Base-by-base conservation (phyloP, 331 rosid genomes). In the Phaseolus coccineus region DNA sequence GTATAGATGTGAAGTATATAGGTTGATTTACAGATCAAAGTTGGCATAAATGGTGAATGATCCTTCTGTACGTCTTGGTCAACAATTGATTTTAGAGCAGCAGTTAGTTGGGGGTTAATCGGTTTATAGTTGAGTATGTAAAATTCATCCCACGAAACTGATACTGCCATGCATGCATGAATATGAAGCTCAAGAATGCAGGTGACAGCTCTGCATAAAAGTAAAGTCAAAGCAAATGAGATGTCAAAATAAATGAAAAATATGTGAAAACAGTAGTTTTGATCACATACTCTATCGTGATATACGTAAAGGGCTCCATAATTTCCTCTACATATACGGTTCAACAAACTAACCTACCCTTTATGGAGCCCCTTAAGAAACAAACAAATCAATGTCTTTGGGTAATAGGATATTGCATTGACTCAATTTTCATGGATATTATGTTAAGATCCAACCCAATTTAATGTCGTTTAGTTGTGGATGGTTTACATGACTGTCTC, bases 321-420 rank as follows among this genome's bases (percentile, higher is more conserved):
- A 55, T 55, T 53, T 55, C 11, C 13, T 55, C 31, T 22, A 19
- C 14, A 10, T 1, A 22, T 35, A 59, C 56, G 2, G 87, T 59
- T 86, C 80, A 82, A 73, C 88, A 82, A 82, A 77, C 84, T 16
- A 76, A 77, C 84, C 90, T 82, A 82, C 77, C 77, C 63, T 56
- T 35, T 56, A 77, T 50, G 33, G 77, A 55, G 35, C 59, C 69
- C 83, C 82, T 7, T 57, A 71, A 22, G 52, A 40, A 25, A 27
- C 0, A 40, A 16, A 25, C n/a, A 68, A 28, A 13, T 4, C 10
- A 16, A 39, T 4, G 27, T 48, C 22, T 35, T 47, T 3, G 13
- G 33, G 14, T 4, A 2, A 11, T 7, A 75, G 50, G 76, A 44
- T 73, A 28, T 56, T 39, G 25, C 28, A 33, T 14, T 40, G 0